Evolutionary conservation across 768 basidiomycete genomes (phyloP).

Genomic region (Boletus rufocinnamomeus): DNA sequence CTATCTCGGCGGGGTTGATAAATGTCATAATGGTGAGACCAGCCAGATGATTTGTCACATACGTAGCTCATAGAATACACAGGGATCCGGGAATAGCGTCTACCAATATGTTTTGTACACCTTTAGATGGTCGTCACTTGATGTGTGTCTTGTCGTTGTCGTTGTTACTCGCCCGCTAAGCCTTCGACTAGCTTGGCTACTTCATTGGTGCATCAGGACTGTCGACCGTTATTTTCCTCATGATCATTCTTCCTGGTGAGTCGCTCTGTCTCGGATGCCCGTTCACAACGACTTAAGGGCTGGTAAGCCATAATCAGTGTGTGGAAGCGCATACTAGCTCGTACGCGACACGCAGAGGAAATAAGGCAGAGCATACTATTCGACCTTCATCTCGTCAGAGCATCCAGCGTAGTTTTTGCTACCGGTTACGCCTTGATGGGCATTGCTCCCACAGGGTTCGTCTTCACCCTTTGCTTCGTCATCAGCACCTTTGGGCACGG

Average conservation of each 20-base stretch:
- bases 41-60: not conserved
- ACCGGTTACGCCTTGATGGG: constrained; percentile 4
- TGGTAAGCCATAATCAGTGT: not conserved
- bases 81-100: constrained; percentile 3
- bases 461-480: constrained; percentile 5
- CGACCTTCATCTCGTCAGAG: constrained; percentile 1
- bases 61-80: not conserved
- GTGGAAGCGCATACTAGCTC: not conserved
- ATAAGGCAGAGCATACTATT: not conserved
- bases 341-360: not conserved
- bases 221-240: constrained; percentile 4
- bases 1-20: constrained; percentile 1
- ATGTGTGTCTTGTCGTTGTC: not conserved
- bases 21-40: not conserved
- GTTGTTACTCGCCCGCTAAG: not conserved
- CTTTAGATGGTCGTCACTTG: constrained; percentile 2
- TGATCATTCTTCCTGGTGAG: constrained; percentile 1
- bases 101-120: constrained; percentile 8
- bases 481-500: not conserved
- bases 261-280: not conserved
- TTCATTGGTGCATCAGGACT: constrained; percentile 6
- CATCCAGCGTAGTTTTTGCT: not conserved
- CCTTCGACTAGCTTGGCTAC: not conserved
- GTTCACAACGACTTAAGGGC: not conserved
- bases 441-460: not conserved